Evolutionary conservation across 768 basidiomycete species (phyloP).

Genomic region (Lactifluus rugatus): DNA sequence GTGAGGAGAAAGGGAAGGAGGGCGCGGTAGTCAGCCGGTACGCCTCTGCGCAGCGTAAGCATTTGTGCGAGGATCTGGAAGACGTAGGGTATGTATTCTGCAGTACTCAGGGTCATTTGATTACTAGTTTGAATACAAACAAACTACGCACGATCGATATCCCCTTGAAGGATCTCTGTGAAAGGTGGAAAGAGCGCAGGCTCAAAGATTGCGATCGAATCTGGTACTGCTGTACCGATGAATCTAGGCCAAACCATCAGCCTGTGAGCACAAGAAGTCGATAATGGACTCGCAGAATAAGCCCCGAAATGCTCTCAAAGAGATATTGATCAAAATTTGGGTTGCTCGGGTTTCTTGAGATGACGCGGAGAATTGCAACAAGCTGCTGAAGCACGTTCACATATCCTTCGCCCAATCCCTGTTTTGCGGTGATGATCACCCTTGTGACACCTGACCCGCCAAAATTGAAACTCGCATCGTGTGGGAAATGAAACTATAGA

Average conservation of each 20-base stretch:
- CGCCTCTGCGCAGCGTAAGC: constrained; percentile 67
- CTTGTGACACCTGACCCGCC: constrained; percentile 76
- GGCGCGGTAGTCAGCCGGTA: constrained; percentile 70
- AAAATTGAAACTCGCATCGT: neutral
- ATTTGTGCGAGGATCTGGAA: constrained; percentile 97
- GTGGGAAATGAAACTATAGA: constrained; percentile 11
- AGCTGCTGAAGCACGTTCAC: constrained; percentile 60
- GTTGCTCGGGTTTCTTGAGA: constrained; percentile 94
- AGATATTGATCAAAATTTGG: constrained; percentile 97
- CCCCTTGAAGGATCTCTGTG: constrained; percentile 79
- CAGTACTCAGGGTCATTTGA: neutral
- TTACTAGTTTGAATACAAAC: neutral
- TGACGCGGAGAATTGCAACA: constrained; percentile 74
- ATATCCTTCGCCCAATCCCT: constrained; percentile 60
- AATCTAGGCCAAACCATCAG: constrained; percentile 41
- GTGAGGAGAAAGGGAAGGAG: constrained; percentile 78
- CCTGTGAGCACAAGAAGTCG: neutral
- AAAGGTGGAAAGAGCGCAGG: constrained; percentile 76
- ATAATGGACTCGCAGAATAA: constrained; percentile 57
- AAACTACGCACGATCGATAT: constrained; percentile 70
- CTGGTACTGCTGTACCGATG: constrained; percentile 59
- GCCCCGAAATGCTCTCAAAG: constrained; percentile 91
- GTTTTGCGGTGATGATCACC: constrained; percentile 81
- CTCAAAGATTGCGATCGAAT: constrained; percentile 69
- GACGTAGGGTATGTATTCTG: constrained; percentile 95